phyloP scores from a whole-genome alignment of 192 early-diverging fungal species.

The Backusella morwellensis region DNA sequence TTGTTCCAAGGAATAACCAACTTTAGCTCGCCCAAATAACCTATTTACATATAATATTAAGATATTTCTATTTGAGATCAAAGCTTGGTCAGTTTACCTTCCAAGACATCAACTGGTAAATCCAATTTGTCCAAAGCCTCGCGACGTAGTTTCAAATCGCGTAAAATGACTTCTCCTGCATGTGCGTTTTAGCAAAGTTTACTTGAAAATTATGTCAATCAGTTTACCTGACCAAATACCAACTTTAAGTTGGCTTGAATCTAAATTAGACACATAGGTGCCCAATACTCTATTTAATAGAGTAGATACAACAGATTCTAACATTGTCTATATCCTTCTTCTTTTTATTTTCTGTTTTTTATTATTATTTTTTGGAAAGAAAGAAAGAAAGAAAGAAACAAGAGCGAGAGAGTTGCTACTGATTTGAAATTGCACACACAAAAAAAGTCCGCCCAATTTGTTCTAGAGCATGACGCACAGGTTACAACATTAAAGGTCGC shows the following conservation, averaged over 20 bases:
- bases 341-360: not conserved
- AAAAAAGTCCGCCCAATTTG: not conserved
- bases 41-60: slow-evolving; percentile 28
- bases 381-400: not conserved
- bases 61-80: not conserved
- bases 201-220: not conserved
- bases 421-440: not conserved
- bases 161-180: slow-evolving; percentile 78
- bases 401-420: not conserved
- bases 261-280: slow-evolving; percentile 81
- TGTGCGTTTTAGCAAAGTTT: not conserved
- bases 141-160: slow-evolving; percentile 71
- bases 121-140: slow-evolving; percentile 84
- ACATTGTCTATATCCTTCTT: slow-evolving; percentile 34
- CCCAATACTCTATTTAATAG: slow-evolving; percentile 69
- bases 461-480: not conserved
- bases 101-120: slow-evolving; percentile 80
- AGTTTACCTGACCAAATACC: slow-evolving; percentile 78
- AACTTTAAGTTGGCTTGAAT: slow-evolving; percentile 80
- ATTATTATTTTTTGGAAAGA: not conserved
- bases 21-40: slow-evolving; percentile 79
- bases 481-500: not conserved
- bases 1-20: slow-evolving; percentile 88
- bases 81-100: slow-evolving; percentile 26
- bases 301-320: slow-evolving; percentile 62